Evolutionary conservation across 2,329 filamentous ascomycete species (phyloP), one percentile per base, ranked within the genome.

Genomic region (Epichloe uncinata): DNA sequence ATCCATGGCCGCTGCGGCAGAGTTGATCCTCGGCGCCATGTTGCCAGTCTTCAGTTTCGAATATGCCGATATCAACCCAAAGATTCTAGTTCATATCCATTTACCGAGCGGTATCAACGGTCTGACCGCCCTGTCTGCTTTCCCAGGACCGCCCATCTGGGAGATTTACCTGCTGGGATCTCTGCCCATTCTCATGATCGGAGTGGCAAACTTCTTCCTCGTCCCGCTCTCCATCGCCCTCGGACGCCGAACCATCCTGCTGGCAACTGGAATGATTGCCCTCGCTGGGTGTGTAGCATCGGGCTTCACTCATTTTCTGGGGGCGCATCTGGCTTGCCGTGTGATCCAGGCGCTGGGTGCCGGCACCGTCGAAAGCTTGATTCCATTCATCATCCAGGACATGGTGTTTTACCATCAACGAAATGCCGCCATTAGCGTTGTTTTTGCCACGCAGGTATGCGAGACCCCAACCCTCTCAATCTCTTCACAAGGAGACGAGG

Each of bases 351-450:
- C 47, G 13, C 47, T 49, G 5, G 47, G 47, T 33, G 47, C 47
- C 16, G 47, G 47, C 7, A 49, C 47, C 3, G 41, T 49, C 3
- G 47, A 49, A 16, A 49, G 47, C 20, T 20, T 49, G 42, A 49
- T 49, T 30, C 47, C 47, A 2, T 49, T 49, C 20, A 49, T 49
- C 13, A 49, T 49, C 15, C 47, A 49, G 41, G 47, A 49, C 11
- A 38, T 49, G 15, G 47, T 49, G 6, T 49, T 49, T 40, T 49
- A 38, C 11, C 47, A 49, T 18, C 47, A 49, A 15, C 40, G 47
- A 20, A 49, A 44, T 20, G 47, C 47, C 34, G 47, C 47, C 6
- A 38, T 49, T 11, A 38, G 40, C 22, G 16, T 44, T 13, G 47
- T 49, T n/a, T 49, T 49, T 20, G 40, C 41, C n/a, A 49, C 33